A percentile compares a stretch with the other conserved stretches of the same genome.
Conservation (phyloP, 2,329 filamentous ascomycete genomes). For the Colletotrichum musicola region DNA sequence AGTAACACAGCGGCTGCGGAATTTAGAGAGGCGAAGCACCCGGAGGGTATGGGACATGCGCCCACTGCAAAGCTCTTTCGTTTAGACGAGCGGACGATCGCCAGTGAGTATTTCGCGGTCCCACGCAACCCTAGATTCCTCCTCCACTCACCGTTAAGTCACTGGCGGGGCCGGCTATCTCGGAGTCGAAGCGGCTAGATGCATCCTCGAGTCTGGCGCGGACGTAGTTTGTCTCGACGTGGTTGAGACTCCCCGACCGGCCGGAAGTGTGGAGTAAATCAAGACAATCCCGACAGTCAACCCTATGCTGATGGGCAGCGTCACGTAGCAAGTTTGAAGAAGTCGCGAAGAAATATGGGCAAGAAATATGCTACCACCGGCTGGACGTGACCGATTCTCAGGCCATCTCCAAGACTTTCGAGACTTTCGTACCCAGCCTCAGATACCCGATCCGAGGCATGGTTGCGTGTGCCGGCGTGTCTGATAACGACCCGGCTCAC, state of each 20-base stretch:
- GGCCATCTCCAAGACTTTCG: neutral
- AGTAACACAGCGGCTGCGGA: no score
- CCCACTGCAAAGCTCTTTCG: no score
- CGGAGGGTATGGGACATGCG: no score
- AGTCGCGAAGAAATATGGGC: neutral
- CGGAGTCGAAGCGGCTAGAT: neutral
- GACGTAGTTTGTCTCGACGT: constrained; percentile 11
- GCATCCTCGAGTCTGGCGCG: neutral
- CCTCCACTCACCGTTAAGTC: neutral
- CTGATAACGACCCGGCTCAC: constrained; percentile 43
- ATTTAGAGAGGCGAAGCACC: no score
- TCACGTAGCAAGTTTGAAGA: neutral
- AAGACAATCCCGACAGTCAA: no score
- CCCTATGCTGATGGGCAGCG: no score
- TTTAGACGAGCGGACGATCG: no score
- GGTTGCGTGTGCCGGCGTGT: constrained; percentile 49
- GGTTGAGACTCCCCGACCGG: neutral
- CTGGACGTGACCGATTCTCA: neutral
- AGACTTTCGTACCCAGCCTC: neutral
- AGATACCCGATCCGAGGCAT: constrained; percentile 47
- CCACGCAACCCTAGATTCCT: no score
- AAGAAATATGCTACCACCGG: neutral
- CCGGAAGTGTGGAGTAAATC: neutral
- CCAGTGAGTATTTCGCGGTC: no score
- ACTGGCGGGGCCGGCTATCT: constrained; percentile 2